Percentiles rank a stretch among this genome's conserved stretches.
Evolutionary conservation across 192 early-diverging fungal species (phyloP).

Genomic region (Phycomyces nitens): DNA sequence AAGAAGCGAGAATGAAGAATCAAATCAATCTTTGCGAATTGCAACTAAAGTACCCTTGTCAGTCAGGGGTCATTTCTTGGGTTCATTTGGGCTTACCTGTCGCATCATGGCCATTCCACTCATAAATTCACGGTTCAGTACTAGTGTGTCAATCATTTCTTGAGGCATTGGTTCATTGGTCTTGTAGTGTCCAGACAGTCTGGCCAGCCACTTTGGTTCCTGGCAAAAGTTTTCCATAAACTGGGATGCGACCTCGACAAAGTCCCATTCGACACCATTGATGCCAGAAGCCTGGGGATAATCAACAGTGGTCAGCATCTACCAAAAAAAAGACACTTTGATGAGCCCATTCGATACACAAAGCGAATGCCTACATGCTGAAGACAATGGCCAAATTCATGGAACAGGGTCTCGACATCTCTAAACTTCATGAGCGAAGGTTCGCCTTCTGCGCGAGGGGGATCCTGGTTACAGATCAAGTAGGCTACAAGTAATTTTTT

Average conservation of each 20-base stretch:
- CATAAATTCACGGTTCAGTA: constrained; percentile 43
- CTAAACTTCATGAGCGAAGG: constrained; percentile 56
- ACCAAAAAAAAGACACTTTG: background rate
- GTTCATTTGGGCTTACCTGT: constrained; percentile 24
- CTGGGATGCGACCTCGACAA: constrained; percentile 58
- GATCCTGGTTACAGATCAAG: constrained; percentile 56
- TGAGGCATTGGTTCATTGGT: constrained; percentile 49
- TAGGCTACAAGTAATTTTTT: constrained; percentile 36
- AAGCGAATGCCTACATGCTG: constrained; percentile 58
- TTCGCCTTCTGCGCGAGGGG: constrained; percentile 35
- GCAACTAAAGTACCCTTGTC: constrained; percentile 31
- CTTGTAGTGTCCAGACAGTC: constrained; percentile 49
- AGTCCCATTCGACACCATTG: constrained; percentile 64
- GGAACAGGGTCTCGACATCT: constrained; percentile 60
- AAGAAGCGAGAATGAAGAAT: constrained; percentile 43
- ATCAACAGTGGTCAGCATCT: constrained; percentile 55
- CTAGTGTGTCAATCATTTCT: constrained; percentile 51
- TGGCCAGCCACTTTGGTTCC: constrained; percentile 49
- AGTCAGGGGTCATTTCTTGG: background rate
- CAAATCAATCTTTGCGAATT: constrained; percentile 51
- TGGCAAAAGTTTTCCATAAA: constrained; percentile 65
- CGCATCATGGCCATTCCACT: constrained; percentile 51
- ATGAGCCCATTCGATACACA: too few relatives aligned
- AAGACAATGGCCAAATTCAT: constrained; percentile 62
- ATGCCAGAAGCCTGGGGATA: constrained; percentile 57